Percentiles rank a stretch among this genome's conserved stretches.
These are phyloP conservation scores for Pseudophaeomoniella oleicola DNA, from an alignment of 2,329 filamentous ascomycete genomes.

Conservation along the genomic window DNA sequence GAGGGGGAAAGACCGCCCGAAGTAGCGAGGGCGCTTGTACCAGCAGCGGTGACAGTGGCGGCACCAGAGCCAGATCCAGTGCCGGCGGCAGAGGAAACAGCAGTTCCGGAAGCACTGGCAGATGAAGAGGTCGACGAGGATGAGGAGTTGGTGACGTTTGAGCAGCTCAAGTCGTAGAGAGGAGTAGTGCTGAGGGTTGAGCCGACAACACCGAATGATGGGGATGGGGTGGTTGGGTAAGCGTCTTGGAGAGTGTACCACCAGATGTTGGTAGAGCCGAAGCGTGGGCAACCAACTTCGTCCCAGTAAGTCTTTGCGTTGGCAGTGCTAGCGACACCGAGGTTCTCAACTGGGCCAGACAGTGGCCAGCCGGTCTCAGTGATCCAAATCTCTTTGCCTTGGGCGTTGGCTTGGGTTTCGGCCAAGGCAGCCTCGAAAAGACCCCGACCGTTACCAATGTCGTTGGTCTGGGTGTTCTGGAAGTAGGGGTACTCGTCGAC, in stretches of 20 bases:
- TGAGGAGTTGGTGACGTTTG: conserved; percentile 1
- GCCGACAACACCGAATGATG: conserved; percentile 24
- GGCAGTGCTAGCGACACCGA: conserved; percentile 45
- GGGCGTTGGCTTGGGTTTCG: conserved; percentile 42
- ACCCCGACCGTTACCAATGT: conserved; percentile 45
- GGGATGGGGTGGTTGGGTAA: conserved; percentile 13
- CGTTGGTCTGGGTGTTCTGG: conserved; percentile 40
- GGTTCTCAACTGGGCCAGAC: conserved; percentile 46
- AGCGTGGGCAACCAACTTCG: conserved; percentile 53
- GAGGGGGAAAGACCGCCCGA: conserved; percentile 29
- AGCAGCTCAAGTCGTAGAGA: conserved; percentile 23
- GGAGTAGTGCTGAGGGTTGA: conserved; percentile 19
- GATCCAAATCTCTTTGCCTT: conserved; percentile 64
- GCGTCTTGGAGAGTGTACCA: conserved; percentile 28
- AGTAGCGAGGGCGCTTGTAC: conserved; percentile 39
- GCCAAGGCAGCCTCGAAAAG: conserved; percentile 56
- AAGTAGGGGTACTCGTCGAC: conserved; percentile 79
- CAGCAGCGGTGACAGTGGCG: neutral
- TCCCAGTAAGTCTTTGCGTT: conserved; percentile 76
- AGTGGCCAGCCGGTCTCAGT: conserved; percentile 85
- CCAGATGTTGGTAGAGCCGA: conserved; percentile 25
- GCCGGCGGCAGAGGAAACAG: neutral
- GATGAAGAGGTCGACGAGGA: conserved; percentile 3
- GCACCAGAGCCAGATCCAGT: conserved; percentile 3
- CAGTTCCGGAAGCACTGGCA: neutral